A percentile compares a stretch with the other conserved stretches of the same genome.
Conservation (phyloP, 2,329 filamentous ascomycete genomes). For the Ploettnerulaceae sp. region DNA sequence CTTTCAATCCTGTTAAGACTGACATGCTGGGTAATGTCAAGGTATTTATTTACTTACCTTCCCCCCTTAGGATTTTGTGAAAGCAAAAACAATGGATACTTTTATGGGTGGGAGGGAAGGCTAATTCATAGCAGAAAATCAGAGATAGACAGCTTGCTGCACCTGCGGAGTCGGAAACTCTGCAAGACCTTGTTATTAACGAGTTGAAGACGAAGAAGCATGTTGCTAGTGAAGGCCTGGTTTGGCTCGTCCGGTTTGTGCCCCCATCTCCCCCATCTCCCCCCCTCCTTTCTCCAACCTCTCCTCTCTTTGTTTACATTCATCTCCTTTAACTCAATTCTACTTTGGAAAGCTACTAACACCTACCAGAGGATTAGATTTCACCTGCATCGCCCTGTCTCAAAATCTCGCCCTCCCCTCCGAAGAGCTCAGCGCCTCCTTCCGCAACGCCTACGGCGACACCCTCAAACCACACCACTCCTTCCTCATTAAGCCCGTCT, state of each 20-base stretch:
- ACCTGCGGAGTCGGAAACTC: conserved; percentile 71
- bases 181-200: conserved; percentile 80
- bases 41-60: conserved; percentile 43
- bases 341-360: too few species aligned
- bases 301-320: conserved; percentile 8
- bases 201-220: conserved; percentile 90
- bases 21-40: conserved; percentile 91
- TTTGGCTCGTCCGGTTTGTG: conserved; percentile 94
- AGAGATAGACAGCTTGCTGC: conserved; percentile 74
- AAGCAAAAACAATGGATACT: too few species aligned
- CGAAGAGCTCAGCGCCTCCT: conserved; percentile 80
- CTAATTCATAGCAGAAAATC: conserved; percentile 63
- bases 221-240: conserved; percentile 77
- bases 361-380: conserved; percentile 87
- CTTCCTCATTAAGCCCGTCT: conserved; percentile 86
- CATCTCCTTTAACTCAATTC: too few species aligned
- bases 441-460: conserved; percentile 75
- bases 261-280: conserved; percentile 34
- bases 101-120: too few species aligned
- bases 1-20: conserved; percentile 85
- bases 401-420: conserved; percentile 63
- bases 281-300: neutral
- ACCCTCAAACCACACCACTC: conserved; percentile 91
- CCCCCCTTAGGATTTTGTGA: conserved; percentile 5
- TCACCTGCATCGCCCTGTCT: conserved; percentile 80